A percentile compares a stretch with the other conserved stretches of the same genome.
Conservation (phyloP, 805 yeast species). For the Candida tallmaniae region DNA sequence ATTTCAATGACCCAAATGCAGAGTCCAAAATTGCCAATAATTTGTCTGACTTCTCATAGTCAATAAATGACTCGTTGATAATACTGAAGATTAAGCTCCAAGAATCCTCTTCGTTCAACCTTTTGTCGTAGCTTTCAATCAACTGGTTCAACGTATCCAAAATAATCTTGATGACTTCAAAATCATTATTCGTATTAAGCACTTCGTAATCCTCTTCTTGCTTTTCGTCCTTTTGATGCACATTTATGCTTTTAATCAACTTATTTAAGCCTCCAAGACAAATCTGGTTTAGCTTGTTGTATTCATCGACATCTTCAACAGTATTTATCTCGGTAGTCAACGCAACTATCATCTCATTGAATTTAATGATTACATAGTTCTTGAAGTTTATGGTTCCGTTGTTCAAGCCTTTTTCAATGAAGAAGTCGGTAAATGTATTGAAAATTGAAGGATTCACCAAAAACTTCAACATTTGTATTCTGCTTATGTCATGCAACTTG, state of each 20-base stretch:
- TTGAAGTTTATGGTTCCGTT: slow-evolving; percentile 40
- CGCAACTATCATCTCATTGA: slow-evolving; percentile 46
- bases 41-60: slow-evolving; percentile 29
- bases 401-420: slow-evolving; percentile 39
- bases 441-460: slow-evolving; percentile 30
- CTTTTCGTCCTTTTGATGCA: too few species aligned
- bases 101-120: slow-evolving; percentile 42
- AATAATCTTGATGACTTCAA: slow-evolving; percentile 60
- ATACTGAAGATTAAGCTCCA: slow-evolving; percentile 75
- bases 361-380: slow-evolving; percentile 44
- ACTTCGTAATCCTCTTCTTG: slow-evolving; percentile 23
- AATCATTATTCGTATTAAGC: slow-evolving; percentile 51
- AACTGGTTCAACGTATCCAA: slow-evolving; percentile 64
- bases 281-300: slow-evolving; percentile 5
- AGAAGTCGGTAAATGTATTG: slow-evolving; percentile 42
- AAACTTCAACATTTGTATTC: slow-evolving; percentile 50
- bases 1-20: slow-evolving; percentile 77
- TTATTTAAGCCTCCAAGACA: slow-evolving; percentile 41
- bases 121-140: slow-evolving; percentile 72
- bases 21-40: slow-evolving; percentile 51
- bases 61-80: slow-evolving; percentile 50
- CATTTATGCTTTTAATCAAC: slow-evolving; percentile 15
- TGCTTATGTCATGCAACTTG: slow-evolving; percentile 48
- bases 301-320: slow-evolving; percentile 1
- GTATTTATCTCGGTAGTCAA: slow-evolving; percentile 35